These are phyloP conservation scores for Drosera capensis DNA, from an alignment of 148 eudicot genomes.

Conservation along the genomic window DNA sequence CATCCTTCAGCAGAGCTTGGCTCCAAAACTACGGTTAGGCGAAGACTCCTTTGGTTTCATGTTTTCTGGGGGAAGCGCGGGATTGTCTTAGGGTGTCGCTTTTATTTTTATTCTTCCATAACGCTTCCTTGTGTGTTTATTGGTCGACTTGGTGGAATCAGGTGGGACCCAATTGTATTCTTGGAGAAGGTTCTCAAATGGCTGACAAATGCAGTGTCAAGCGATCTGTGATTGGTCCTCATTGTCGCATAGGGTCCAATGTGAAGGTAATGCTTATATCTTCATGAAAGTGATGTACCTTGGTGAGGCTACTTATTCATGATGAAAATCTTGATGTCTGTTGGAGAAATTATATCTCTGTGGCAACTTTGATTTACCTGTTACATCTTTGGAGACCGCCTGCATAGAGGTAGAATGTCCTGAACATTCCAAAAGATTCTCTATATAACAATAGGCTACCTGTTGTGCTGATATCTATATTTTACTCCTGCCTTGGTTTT, in stretches of 20 bases:
- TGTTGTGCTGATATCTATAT: too few relatives aligned
- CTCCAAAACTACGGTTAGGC: slow-evolving; percentile 76
- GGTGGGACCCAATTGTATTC: slow-evolving; percentile 94
- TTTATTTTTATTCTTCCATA: not conserved
- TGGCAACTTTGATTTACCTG: too few relatives aligned
- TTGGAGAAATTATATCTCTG: too few relatives aligned
- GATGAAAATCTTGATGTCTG: too few relatives aligned
- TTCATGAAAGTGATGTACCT: too few relatives aligned
- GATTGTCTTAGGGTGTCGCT: not conserved
- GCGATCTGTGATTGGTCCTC: slow-evolving; percentile 88
- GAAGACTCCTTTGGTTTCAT: not conserved
- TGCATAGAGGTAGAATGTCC: too few relatives aligned
- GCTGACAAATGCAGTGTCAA: slow-evolving; percentile 96
- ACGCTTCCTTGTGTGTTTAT: not conserved
- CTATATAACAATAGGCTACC: too few relatives aligned
- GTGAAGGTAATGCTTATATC: slow-evolving; percentile 92
- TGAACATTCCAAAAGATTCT: too few relatives aligned
- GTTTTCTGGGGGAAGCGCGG: too few relatives aligned
- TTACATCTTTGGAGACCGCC: too few relatives aligned
- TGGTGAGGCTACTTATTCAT: too few relatives aligned
- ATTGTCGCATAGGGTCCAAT: slow-evolving; percentile 89
- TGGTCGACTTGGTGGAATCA: slow-evolving; percentile 14
- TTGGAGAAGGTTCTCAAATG: slow-evolving; percentile 94
- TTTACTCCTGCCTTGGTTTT: too few relatives aligned
- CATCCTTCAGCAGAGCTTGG: slow-evolving; percentile 86